Base-by-base conservation (phyloP, 176 grass and related monocot genomes). In the Carex parvula region DNA sequence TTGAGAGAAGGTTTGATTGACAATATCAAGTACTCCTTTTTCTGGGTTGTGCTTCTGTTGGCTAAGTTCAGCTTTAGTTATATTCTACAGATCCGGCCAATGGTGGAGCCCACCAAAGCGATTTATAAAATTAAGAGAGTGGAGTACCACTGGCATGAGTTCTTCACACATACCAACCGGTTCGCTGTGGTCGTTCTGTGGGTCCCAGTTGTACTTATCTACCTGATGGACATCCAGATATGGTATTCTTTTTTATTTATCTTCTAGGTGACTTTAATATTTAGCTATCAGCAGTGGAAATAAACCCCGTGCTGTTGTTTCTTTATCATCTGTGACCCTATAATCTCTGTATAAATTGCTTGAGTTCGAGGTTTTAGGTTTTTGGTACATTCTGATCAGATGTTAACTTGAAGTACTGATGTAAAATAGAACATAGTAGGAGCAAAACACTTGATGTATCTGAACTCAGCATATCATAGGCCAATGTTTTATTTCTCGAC, bases 141-240 rank as follows among this genome's bases (percentile, higher is more conserved):
- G 48, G 11, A 56, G 4, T 90, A 89, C 78, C 81, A 93, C 69
- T 98, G 95, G 95, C 94, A 93, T 85, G 95, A 98, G 84, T 94
- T 98, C 79, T 90, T 98, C 87, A 80, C 92, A 41, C 88, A 93
- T 82, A 93, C 91, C 9, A 92, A 93, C 86, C 78, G 92, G 71
- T 82, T 98, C 58, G 91, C 89, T 70, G 80, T 89, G 73, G 85
- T 98, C 76, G 66, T 98, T 58, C 74, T 98, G 57, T 98, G 95
- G 95, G 16, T 89, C 15, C 95, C 95, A 79, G 91, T 98, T 42
- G 80, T 98, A 44, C 89, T 98, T 79, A 91, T 98, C 79, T 98
- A 98, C 59, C 84, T 98, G 12, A 93, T 98, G 92, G 95, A 98
- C 87, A 95, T 95, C 78, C 95, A 98, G 70, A 98, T 98, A 67